Evolutionary conservation across 1,284 basidiomycete genomes (phyloP), one percentile per base, ranked within the genome.

Genomic region (Coniophora puteana): DNA sequence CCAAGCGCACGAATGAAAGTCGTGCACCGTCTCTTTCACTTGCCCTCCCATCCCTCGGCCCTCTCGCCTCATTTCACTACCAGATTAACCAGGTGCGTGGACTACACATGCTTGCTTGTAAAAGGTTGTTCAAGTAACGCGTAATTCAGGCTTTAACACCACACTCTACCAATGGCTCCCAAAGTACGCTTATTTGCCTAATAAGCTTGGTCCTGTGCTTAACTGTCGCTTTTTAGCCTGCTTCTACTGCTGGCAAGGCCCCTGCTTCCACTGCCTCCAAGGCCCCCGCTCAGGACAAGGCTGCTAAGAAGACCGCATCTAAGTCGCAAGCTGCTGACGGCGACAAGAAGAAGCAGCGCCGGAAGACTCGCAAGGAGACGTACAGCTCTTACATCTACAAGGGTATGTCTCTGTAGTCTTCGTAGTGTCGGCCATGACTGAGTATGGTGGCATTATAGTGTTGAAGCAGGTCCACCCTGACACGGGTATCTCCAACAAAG

Each of bases 401-500:
- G 66, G 78, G 74, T 68, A 51, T 51, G 65, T 62, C 11, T 30
- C 5, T 13, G 13, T 35, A 14, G 24, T 29, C 12, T 26, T 11
- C 13, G 18, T 31, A 16, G 20, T 21, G 27, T 10, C 13, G 28
- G 14, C 23, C 32, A 31, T 20, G 11, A 26, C 44, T 57, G 27
- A 55, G 44, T 41, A 20, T 17, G 34, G 26, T 10, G 29, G 16
- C 6, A 10, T 24, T 14, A 4, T 35, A 62, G 79, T 82, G 44
- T 68, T 82, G 49, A 81, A 80, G 69, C 76, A 78, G 55, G 83
- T 85, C 46, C 83, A 84, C 70, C 82, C 83, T 50, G 83, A 86
- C 61, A 84, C 81, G 49, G 83, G 82, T 76, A 83, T 84, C 67
- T 74, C 77, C 37, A 84, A 83, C 76, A 85, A 85, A 68, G 81